Base-by-base conservation (phyloP, 306 rosid genomes). In the Delonix regia region DNA sequence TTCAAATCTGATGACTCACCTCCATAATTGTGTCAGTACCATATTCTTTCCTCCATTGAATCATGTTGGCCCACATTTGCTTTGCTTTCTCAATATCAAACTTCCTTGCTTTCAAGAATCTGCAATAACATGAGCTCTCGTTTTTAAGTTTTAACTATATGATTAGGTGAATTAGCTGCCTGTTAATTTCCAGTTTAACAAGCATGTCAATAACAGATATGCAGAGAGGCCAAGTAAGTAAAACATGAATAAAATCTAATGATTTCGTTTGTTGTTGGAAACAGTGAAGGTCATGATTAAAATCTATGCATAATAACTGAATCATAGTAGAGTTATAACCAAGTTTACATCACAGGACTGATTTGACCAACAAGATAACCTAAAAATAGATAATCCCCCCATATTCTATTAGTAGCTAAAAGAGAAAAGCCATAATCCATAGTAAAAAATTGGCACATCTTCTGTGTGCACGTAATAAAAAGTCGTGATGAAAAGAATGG, bases 81-180 rank as follows among this genome's bases (percentile, higher is more conserved):
- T 90, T 90, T 30, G 94, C 88, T 73, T 80, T 85, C 59, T 89
- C 94, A 19, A 80, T 82, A 82, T 87, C 91, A 73, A 89, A 89
- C 84, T 87, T 87, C 77, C 94, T 89, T 48, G 94, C 94, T 55
- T 47, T 84, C 85, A 87, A 73, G 82, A 90, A 87, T 74, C 94
- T 87, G 84, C 57, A 83, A 78, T 74, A 69, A 53, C 33, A 59
- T 11, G 10, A 72, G 13, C 19, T 53, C 7, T 2, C 19, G n/a
- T n/a, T 38, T 2, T n/a, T 13, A 22, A 24, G 22, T 36, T 73
- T n/a, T 74, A 25, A 38, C 27, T 76, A 49, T 5, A 73, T 61
- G 44, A 66, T 15, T 67, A 55, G 25, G 45, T 27, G 65, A 72
- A 51, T 7, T 25, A 69, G 28, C 72, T 27, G 25, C 60, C 24